Evolutionary conservation across 441 rosid species (phyloP), one percentile per base, ranked within the genome.

Genomic region (Jatropha multifida): DNA sequence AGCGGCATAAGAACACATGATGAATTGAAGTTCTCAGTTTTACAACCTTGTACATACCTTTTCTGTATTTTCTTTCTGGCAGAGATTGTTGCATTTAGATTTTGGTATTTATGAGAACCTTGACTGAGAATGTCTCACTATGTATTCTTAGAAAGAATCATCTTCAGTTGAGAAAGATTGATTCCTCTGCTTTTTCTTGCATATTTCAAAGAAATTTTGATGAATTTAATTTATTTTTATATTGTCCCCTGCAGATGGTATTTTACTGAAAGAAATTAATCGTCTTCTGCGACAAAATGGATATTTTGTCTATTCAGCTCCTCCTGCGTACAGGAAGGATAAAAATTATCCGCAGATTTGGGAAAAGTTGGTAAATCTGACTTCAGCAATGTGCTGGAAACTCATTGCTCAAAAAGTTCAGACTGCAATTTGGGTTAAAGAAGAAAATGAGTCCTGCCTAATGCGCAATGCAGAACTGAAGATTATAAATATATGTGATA

Each of bases 341-440:
- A 93, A 93, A 83, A 88, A 93, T 26, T 93, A 83, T 77, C 97
- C 96, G 13, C 58, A 82, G 18, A 89, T 92, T 83, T 96, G 98
- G 99, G 89, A 86, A 66, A 88, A 88, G 78, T 77, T 95, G 87
- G 88, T 90, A 54, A 83, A 82, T 76, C 81, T 95, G 83, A 86
- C 97, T 51, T 81, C 88, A 18, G 87, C 90, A 73, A 89, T 95
- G 94, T 95, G 99, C 84, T 95, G 99, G 99, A 92, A 89, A 83
- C 97, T 93, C 79, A 82, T 92, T 81, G 90, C 99, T 42, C 85
- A 75, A 76, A 76, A 93, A 80, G 87, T 95, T 71, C 98, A 95
- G 74, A 93, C 98, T 44, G 99, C 99, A 14, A 89, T 95, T 74
- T 95, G 98, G 98, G 65, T 89, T 23, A 95, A 95, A 82, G 85